Conservation (phyloP, 176 grass and related monocot genomes). For the Guadua angustifolia region DNA sequence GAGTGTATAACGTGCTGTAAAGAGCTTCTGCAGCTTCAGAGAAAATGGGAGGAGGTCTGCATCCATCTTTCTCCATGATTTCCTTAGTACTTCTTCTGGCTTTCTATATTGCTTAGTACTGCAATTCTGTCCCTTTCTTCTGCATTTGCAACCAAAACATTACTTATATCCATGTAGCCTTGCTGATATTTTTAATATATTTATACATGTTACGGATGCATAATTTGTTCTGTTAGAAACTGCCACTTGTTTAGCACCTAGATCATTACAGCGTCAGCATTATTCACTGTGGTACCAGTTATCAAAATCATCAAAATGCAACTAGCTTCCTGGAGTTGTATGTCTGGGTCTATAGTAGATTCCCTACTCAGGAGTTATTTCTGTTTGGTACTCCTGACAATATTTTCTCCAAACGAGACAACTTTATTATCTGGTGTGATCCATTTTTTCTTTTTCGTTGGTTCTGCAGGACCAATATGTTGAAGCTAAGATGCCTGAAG, state of each 20-base stretch:
- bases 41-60: slow-evolving; percentile 73
- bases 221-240: not conserved
- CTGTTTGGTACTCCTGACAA: not conserved
- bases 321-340: not conserved
- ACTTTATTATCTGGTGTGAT: not conserved
- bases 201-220: no score
- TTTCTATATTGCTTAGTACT: slow-evolving; percentile 17
- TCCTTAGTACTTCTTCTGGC: not conserved
- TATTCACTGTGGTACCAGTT: not conserved
- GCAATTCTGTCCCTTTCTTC: not conserved
- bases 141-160: not conserved
- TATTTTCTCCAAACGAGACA: not conserved
- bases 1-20: slow-evolving; percentile 65
- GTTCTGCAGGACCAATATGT: slow-evolving; percentile 53
- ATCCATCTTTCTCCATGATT: not conserved
- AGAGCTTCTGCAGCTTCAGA: slow-evolving; percentile 80
- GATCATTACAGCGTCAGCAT: not conserved
- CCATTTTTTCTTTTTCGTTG: not conserved
- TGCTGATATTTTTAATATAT: not conserved
- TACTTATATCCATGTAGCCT: not conserved
- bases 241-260: not conserved
- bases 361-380: not conserved
- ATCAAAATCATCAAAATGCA: not conserved
- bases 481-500: slow-evolving; percentile 60
- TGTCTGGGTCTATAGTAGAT: not conserved